These are phyloP conservation scores for Heliamphora pulchella DNA, from an alignment of 179 eudicot genomes.

Conservation along the genomic window DNA sequence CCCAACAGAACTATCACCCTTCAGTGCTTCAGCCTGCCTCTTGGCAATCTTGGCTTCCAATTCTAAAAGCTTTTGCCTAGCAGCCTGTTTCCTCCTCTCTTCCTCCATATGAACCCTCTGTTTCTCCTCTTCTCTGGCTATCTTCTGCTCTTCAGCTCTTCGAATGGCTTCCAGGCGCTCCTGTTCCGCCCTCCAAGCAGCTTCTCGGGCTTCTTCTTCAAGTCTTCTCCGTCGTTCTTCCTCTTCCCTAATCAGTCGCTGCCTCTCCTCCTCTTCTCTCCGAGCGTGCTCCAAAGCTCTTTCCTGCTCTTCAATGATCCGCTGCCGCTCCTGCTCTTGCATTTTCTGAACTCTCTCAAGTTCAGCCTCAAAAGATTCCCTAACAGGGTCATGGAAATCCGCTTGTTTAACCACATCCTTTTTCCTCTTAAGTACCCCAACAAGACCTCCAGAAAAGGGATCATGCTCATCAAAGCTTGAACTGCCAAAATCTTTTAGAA, in stretches of 20 bases:
- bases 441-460: slow-evolving; percentile 53
- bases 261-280: slow-evolving; percentile 90
- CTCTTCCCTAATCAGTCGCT: slow-evolving; percentile 63
- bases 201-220: slow-evolving; percentile 83
- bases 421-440: slow-evolving; percentile 74
- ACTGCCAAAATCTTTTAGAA: slow-evolving; percentile 33
- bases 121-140: slow-evolving; percentile 87
- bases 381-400: slow-evolving; percentile 81
- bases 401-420: slow-evolving; percentile 56
- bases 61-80: slow-evolving; percentile 85
- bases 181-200: slow-evolving; percentile 86
- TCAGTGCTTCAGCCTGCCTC: slow-evolving; percentile 50
- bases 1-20: slow-evolving; percentile 29
- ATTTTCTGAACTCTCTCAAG: slow-evolving; percentile 94
- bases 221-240: slow-evolving; percentile 61
- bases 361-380: slow-evolving; percentile 99
- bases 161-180: slow-evolving; percentile 58
- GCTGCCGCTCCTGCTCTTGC: slow-evolving; percentile 85
- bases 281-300: slow-evolving; percentile 80
- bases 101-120: slow-evolving; percentile 67
- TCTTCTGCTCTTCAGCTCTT: slow-evolving; percentile 73
- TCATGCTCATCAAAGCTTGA: slow-evolving; percentile 63
- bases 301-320: slow-evolving; percentile 80
- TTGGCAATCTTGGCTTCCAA: slow-evolving; percentile 81
- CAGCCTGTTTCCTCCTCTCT: slow-evolving; percentile 94